Evolutionary conservation across 345 rosid species (phyloP).

Genomic region (Psidium guajava): DNA sequence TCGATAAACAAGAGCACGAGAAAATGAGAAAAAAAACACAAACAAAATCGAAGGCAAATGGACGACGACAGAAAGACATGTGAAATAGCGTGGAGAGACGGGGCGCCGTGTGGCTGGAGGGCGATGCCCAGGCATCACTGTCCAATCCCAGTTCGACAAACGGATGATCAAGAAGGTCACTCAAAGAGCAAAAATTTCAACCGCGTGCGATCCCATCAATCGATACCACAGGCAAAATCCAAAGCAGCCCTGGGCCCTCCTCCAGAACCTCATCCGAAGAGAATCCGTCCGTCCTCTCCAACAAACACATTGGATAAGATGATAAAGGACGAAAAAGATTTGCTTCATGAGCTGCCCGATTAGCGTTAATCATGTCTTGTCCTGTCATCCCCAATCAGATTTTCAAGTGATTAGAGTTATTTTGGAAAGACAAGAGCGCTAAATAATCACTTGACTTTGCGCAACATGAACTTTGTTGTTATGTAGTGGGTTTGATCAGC

Average conservation of each 20-base stretch:
- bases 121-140: not conserved
- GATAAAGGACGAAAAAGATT: not conserved
- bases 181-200: not conserved
- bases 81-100: not conserved
- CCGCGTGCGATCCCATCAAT: not conserved
- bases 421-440: too few species aligned
- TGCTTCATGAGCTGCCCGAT: not conserved
- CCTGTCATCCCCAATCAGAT: not conserved
- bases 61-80: not conserved
- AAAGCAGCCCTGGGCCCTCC: not conserved
- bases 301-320: conserved; percentile 4
- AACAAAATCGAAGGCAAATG: not conserved
- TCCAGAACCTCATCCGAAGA: conserved; percentile 2
- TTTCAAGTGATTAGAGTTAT: not conserved
- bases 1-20: not conserved
- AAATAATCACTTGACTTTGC: too few species aligned
- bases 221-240: not conserved
- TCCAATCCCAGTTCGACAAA: not conserved
- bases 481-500: too few species aligned
- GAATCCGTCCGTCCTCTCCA: conserved; percentile 3
- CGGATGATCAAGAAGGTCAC: not conserved
- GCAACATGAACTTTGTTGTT: not conserved
- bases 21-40: not conserved
- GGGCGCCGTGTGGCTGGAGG: not conserved
- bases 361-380: not conserved